Percentiles rank a stretch among this genome's conserved stretches.
phyloP scores from a whole-genome alignment of 2,329 filamentous ascomycete genomes.

The Apiospora aurea region DNA sequence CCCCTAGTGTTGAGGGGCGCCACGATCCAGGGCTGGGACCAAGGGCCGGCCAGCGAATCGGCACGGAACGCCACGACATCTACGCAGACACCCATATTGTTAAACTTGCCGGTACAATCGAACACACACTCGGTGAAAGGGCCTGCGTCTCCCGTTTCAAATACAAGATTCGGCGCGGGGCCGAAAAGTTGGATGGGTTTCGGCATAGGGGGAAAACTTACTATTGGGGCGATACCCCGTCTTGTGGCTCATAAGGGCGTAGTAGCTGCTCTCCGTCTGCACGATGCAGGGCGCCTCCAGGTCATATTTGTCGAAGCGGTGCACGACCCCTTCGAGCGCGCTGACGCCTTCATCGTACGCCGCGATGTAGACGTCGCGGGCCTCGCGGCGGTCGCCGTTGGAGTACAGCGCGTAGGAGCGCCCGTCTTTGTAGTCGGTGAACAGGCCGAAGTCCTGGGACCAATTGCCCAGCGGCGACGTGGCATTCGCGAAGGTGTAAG shows the following conservation, averaged over 20 bases:
- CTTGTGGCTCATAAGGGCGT: slow-evolving; percentile 68
- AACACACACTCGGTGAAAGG: not conserved
- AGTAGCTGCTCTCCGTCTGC: slow-evolving; percentile 66
- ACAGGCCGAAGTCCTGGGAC: slow-evolving; percentile 68
- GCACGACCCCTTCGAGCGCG: slow-evolving; percentile 57
- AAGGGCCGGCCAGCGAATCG: slow-evolving; percentile 56
- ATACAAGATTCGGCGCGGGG: not conserved
- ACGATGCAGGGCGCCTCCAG: slow-evolving; percentile 67
- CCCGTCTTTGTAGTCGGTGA: slow-evolving; percentile 65
- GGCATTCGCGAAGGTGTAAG: slow-evolving; percentile 61
- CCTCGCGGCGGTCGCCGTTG: slow-evolving; percentile 62
- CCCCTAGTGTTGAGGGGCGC: slow-evolving; percentile 58
- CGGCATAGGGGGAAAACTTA: slow-evolving; percentile 18
- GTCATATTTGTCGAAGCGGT: slow-evolving; percentile 66
- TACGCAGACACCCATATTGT: slow-evolving; percentile 25
- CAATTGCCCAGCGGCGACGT: slow-evolving; percentile 65
- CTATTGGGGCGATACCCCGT: slow-evolving; percentile 69
- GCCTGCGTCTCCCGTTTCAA: not conserved
- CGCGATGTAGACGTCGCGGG: slow-evolving; percentile 64
- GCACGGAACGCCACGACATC: slow-evolving; percentile 63
- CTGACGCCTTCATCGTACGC: slow-evolving; percentile 60
- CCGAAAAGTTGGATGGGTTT: not conserved
- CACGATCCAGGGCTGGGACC: slow-evolving; percentile 62
- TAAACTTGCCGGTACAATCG: not conserved
- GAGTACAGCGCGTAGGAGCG: slow-evolving; percentile 64